A percentile compares a stretch with the other conserved stretches of the same genome.
Evolutionary conservation across 2,329 filamentous ascomycete species (phyloP).

Genomic region (Penicillium sp.): DNA sequence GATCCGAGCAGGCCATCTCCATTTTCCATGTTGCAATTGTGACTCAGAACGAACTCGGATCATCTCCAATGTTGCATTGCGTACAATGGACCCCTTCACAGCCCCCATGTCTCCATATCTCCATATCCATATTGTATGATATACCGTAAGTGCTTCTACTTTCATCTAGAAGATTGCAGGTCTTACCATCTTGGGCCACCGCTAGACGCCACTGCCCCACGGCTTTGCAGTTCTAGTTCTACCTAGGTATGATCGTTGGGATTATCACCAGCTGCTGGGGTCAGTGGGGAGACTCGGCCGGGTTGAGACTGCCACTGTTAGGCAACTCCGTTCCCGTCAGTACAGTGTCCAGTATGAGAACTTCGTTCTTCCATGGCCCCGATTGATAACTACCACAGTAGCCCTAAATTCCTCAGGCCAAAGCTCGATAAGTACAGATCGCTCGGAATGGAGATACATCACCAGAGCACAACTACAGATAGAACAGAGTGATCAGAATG

Average conservation of each 20-base stretch:
- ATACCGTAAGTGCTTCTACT: background rate
- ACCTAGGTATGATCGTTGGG: background rate
- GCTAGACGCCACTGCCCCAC: constrained; percentile 16
- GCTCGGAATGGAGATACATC: background rate
- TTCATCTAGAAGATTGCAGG: background rate
- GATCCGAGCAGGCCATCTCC: background rate
- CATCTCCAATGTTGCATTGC: background rate
- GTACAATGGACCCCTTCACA: background rate
- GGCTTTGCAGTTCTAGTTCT: background rate
- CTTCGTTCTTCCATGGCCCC: background rate
- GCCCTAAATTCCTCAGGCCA: background rate
- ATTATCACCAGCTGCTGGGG: background rate
- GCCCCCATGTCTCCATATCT: background rate
- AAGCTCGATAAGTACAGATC: background rate
- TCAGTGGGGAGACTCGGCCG: background rate
- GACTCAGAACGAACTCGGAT: background rate
- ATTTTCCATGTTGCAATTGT: background rate
- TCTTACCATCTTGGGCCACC: background rate
- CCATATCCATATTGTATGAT: background rate
- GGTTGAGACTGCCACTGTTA: constrained; percentile 15
- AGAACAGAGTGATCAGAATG: background rate
- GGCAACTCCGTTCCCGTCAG: constrained; percentile 6
- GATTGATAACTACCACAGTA: background rate
- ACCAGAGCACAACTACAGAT: background rate
- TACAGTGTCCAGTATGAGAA: background rate